Evolutionary conservation across 2,329 filamentous ascomycete species (phyloP), one percentile per base, ranked within the genome.

Genomic region (Neonectria coccinea): DNA sequence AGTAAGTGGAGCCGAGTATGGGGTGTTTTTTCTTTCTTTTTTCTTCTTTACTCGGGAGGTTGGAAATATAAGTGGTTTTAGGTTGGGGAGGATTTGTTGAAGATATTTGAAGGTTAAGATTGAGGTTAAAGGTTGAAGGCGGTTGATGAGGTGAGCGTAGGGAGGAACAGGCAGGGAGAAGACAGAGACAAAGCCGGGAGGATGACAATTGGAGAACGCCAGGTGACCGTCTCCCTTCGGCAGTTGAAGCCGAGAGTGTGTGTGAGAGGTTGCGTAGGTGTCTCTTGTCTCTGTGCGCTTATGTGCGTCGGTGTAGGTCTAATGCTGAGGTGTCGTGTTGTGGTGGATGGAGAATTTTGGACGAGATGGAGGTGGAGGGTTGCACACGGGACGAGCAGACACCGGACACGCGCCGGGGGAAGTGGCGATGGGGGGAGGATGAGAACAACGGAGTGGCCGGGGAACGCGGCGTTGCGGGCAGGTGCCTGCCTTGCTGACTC

Each of bases 241-340:
- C 48, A 36, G 18, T 33, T 20, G 29, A 51, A 51, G 27, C 48
- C 48, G 48, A 51, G 48, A 33, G n/a, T 14, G 48, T 33, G 47
- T 50, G 48, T 33, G 27, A 14, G 29, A 51, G 25, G 10, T 20
- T 33, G 29, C n/a, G 48, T 31, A 39, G 14, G 27, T 51, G 48
- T 33, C 14, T 51, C n/a, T 51, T 14, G n/a, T 51, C 9, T 51
- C n/a, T 51, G 27, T 48, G 22, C 14, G 25, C 29, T 29, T 33
- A 51, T 29, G 48, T 51, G 48, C 22, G 29, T 33, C n/a, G 48
- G 22, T 20, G n/a, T 33, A 51, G 48, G 48, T 51, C 31, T 36
- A 27, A 22, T 20, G 39, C n/a, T 42, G 9, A 42, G 16, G 39
- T 42, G 39, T 42, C n/a, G 29, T 33, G 48, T 51, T 18, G 48